A percentile compares a stretch with the other conserved stretches of the same genome.
phyloP scores from a whole-genome alignment of 2,329 filamentous ascomycete species.

The Endoconidiophora laricicola region DNA sequence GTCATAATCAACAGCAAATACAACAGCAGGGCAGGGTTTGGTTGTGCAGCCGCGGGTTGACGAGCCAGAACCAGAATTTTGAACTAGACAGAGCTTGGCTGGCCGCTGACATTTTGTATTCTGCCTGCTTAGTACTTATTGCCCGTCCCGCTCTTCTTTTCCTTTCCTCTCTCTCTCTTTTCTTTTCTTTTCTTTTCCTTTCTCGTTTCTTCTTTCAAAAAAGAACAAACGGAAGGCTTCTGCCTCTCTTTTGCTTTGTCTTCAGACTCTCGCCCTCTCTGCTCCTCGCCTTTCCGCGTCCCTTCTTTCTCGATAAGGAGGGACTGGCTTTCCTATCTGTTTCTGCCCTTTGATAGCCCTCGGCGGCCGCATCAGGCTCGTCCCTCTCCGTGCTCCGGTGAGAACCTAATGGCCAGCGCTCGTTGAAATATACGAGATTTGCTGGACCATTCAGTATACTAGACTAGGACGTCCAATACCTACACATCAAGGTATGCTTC shows the following conservation, averaged over 20 bases:
- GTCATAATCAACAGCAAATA: neutral
- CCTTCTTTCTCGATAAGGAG: neutral
- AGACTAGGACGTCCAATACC: too few relatives aligned
- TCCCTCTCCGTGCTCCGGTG: constrained; percentile 4
- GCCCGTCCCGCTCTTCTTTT: neutral
- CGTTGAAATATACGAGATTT: constrained; percentile 2
- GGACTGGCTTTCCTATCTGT: neutral
- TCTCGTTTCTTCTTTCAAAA: neutral
- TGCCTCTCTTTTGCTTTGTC: constrained; percentile 13
- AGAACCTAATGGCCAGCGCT: constrained; percentile 3
- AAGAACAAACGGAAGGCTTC: constrained; percentile 9
- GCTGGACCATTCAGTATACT: constrained; percentile 5
- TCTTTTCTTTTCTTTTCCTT: neutral
- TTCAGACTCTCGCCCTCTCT: constrained; percentile 13
- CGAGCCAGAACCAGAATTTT: neutral
- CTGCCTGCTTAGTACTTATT: too few relatives aligned
- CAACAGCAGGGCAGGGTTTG: neutral
- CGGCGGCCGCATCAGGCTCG: constrained; percentile 13
- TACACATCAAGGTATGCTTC: too few relatives aligned
- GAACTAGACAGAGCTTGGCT: neutral
- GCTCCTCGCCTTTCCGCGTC: neutral
- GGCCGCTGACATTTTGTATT: neutral
- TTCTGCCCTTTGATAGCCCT: constrained; percentile 1
- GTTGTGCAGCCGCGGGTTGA: neutral
- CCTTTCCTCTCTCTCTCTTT: neutral